Evolutionary conservation across 2,329 filamentous ascomycete genomes (phyloP), one percentile per base, ranked within the genome.

Genomic region (Purpureocillium takamizusanense): DNA sequence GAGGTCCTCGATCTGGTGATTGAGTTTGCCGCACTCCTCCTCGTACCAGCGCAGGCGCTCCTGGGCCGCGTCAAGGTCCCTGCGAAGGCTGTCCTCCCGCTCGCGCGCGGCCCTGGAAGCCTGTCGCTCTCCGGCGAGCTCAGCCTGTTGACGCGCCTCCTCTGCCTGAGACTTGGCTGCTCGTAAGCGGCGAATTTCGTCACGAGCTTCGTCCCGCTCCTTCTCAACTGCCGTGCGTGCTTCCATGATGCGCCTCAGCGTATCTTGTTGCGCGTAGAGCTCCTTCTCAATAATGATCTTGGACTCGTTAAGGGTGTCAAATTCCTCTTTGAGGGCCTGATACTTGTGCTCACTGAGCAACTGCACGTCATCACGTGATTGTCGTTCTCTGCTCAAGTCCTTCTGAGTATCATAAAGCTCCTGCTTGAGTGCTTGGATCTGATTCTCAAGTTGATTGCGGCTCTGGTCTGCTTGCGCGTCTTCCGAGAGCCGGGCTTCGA

Each of bases 261-360:
- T 84, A 55, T 98, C 90, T 59, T 95, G 89, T 55, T 97, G 90
- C 5, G 86, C 83, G 56, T 97, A 97, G 58, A 98, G 81, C 61
- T 97, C 90, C 60, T 95, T 97, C 61, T 98, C 90, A 46, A 98
- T 95, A 34, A 81, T 94, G 51, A 95, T 95, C 61, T 98, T 98
- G 21, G 87, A 82, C 46, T 95, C 88, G 51, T 95, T 95, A 27
- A 97, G 71, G 27, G 78, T 76, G 36, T 94, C 82, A 50, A 81
- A 94, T 47, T 97, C 88, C 18, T 89, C 81, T 55, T 89, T 82
- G 43, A 98, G 69, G 36, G 82, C 78, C 33, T 84, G 72, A 51
- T 82, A 86, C 56, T 92, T 94, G 63, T 95, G 89, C 49, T 95
- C 88, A 4, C 86, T 81, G 41, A 97, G 81, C 49, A 94, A 78